These are phyloP conservation scores for Leptographium galeiforme DNA, from an alignment of 2,329 filamentous ascomycete species.

Conservation along the genomic window DNA sequence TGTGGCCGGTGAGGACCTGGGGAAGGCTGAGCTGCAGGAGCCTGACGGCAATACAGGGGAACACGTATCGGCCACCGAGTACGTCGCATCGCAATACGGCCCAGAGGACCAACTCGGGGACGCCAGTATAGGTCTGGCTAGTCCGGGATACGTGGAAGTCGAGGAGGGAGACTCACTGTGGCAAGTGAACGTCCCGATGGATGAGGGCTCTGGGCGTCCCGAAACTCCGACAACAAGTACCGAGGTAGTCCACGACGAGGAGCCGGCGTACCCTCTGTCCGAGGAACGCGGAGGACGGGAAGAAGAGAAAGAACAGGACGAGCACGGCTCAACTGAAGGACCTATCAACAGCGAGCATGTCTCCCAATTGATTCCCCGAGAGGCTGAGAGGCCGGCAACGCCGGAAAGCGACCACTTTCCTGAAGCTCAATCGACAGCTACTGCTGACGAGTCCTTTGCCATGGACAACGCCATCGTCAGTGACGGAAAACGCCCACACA, in stretches of 20 bases:
- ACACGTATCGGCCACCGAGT: too few relatives aligned
- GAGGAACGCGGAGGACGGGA: neutral
- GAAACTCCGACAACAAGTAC: slow-evolving; percentile 3
- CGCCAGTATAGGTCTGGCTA: too few relatives aligned
- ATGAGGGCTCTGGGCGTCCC: neutral
- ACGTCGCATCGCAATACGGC: too few relatives aligned
- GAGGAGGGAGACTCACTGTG: too few relatives aligned
- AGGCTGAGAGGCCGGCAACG: neutral
- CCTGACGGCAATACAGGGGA: too few relatives aligned
- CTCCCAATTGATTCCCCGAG: neutral
- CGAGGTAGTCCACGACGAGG: neutral
- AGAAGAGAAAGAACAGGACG: neutral
- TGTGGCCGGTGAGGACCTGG: too few relatives aligned
- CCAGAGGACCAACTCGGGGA: too few relatives aligned
- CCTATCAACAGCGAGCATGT: neutral
- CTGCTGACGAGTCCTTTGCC: neutral
- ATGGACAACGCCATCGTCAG: neutral
- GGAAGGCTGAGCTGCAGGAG: too few relatives aligned
- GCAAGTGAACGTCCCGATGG: neutral
- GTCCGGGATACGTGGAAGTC: too few relatives aligned
- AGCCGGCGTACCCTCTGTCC: neutral
- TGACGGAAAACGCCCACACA: neutral
- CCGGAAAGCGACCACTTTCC: neutral
- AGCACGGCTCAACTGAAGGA: neutral
- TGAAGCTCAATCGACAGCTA: neutral